Evolutionary conservation across 495 filamentous ascomycete genomes (phyloP), one percentile per base, ranked within the genome.

Genomic region (Pseudoneurospora amorphoporcata): DNA sequence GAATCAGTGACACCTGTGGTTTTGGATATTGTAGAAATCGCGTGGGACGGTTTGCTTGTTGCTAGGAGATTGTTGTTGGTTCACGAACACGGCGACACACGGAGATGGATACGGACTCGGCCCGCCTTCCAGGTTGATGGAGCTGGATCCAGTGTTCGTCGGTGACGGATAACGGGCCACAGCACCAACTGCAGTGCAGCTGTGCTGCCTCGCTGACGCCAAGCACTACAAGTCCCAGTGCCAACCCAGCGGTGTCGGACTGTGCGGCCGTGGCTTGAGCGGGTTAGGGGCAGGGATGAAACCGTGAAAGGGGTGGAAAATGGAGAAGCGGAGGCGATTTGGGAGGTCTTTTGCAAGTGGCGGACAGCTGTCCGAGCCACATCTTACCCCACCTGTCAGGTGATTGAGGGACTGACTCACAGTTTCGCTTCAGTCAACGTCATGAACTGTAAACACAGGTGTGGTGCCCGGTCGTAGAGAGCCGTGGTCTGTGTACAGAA

Each of bases 351-450:
- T 1, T 65, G 53, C 53, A 65, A 65, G 53, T 65, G 53, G 53
- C 53, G 53, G 53, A 17, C 73, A 74, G 74, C 70, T 73, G 72
- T 42, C 70, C 23, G 19, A 12, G 38, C 17, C 38, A 38, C 17
- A 16, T 1, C 45, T 6, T 12, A 41, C 74, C 77, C 78, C 78
- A 71, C 78, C 70, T 77, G 69, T 81, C 79, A 81, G 74, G 73
- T 80, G 79, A 79, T 61, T 17, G 40, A 69, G 71, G 71, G 37
- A 53, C 77, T 80, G 78, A 79, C 74, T 80, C 77, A 80, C 79
- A 73, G 72, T 58, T 68, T 72, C 29, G 43, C 61, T 42, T 47
- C 68, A 19, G 68, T 71, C 72, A 77, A 81, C 79, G 79, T 81
- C 79, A 81, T 79, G 76, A 61, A 32, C 9, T 61, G n/a, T 23